phyloP scores from a whole-genome alignment of 2,329 filamentous ascomycete genomes.

The Cytospora chrysosperma region DNA sequence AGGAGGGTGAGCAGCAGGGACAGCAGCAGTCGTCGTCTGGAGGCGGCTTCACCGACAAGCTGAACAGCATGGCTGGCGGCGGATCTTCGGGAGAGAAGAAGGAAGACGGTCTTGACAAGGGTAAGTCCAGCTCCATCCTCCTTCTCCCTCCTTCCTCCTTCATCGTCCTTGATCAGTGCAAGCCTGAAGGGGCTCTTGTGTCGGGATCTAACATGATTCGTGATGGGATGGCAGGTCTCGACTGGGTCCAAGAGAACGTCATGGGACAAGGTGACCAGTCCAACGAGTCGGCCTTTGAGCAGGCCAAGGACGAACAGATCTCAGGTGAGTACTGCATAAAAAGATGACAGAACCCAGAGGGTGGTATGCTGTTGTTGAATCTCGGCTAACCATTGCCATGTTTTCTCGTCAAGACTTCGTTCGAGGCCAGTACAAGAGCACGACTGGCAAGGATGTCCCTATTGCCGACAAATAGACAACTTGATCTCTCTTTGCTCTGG shows the following conservation, averaged over 20 bases:
- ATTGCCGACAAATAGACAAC: slow-evolving; percentile 63
- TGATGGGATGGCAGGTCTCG: slow-evolving; percentile 59
- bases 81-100: slow-evolving; percentile 76
- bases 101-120: slow-evolving; percentile 80
- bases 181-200: background rate
- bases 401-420: slow-evolving; percentile 57
- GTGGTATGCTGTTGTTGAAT: too few relatives aligned
- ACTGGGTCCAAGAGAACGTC: slow-evolving; percentile 74
- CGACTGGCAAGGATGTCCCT: slow-evolving; percentile 67
- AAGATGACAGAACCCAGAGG: background rate
- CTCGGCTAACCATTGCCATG: background rate
- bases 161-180: background rate
- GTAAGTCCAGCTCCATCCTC: too few relatives aligned
- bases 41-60: slow-evolving; percentile 64
- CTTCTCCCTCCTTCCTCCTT: background rate
- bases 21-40: slow-evolving; percentile 36
- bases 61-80: slow-evolving; percentile 71
- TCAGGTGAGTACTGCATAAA: slow-evolving; percentile 8
- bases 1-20: slow-evolving; percentile 32
- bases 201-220: slow-evolving; percentile 2
- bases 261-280: slow-evolving; percentile 68
- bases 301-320: slow-evolving; percentile 81
- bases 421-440: slow-evolving; percentile 66
- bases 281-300: slow-evolving; percentile 72
- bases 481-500: background rate